A percentile compares a stretch with the other conserved stretches of the same genome.
These are phyloP conservation scores for Spizellomyces sp. DNA, from an alignment of 192 early-diverging fungal species.

Conservation along the genomic window DNA sequence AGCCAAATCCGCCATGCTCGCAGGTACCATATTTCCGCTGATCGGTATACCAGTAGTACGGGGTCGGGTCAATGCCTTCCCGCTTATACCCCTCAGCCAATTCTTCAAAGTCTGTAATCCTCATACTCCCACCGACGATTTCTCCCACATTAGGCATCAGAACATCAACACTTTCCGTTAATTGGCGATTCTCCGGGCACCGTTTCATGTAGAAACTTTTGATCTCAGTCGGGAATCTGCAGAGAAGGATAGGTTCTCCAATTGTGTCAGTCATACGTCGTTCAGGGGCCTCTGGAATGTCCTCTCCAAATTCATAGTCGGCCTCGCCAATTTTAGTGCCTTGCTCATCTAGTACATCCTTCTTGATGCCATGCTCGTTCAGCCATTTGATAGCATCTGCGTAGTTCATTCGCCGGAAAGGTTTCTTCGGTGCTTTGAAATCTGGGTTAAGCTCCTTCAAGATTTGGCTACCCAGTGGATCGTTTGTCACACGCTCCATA, in stretches of 20 bases:
- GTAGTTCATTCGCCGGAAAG: constrained; percentile 96
- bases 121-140: constrained; percentile 98
- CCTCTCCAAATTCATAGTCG: constrained; percentile 96
- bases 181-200: constrained; percentile 73
- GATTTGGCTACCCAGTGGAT: constrained; percentile 74
- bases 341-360: constrained; percentile 71
- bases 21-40: constrained; percentile 98
- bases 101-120: constrained; percentile 84
- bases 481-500: constrained; percentile 75
- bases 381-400: constrained; percentile 94
- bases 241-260: constrained; percentile 90
- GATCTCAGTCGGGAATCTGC: constrained; percentile 95
- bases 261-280: constrained; percentile 99
- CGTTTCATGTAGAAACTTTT: constrained; percentile 99
- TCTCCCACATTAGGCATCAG: constrained; percentile 98
- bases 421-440: constrained; percentile 80
- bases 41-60: constrained; percentile 99
- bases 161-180: constrained; percentile 97
- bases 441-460: constrained; percentile 89
- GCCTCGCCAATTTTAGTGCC: constrained; percentile 58
- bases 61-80: constrained; percentile 88
- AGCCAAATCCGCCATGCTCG: constrained; percentile 96
- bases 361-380: constrained; percentile 85
- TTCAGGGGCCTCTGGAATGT: constrained; percentile 98
- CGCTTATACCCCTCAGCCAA: constrained; percentile 82